A percentile compares a stretch with the other conserved stretches of the same genome.
Conservation (phyloP, 179 eudicot species). For the Camellia oleifera region DNA sequence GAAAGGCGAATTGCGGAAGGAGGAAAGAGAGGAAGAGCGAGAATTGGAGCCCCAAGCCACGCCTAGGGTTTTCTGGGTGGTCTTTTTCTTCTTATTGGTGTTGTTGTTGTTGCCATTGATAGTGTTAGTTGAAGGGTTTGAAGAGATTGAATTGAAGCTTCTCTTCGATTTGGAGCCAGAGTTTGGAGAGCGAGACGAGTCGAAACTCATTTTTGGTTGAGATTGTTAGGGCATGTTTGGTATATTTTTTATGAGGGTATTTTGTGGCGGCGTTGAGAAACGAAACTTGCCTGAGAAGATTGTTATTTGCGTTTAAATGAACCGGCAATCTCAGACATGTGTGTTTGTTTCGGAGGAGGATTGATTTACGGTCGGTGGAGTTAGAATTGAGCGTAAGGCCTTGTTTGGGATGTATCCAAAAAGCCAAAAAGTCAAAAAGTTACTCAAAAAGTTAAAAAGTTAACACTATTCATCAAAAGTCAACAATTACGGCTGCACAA, state of each 20-base stretch:
- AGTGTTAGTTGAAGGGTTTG: constrained; percentile 28
- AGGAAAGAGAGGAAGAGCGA: constrained; percentile 65
- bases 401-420: no score
- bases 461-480: no score
- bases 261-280: neutral
- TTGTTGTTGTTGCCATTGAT: constrained; percentile 14
- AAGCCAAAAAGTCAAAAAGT: no score
- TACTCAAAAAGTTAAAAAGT: no score
- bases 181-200: constrained; percentile 41
- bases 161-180: constrained; percentile 57
- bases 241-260: neutral
- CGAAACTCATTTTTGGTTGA: constrained; percentile 40
- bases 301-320: neutral
- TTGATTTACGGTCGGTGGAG: no score
- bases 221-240: neutral
- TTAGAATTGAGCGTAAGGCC: no score
- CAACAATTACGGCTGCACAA: no score
- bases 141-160: constrained; percentile 46
- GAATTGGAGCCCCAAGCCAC: constrained; percentile 86
- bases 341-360: no score
- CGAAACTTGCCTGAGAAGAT: neutral
- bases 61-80: constrained; percentile 88
- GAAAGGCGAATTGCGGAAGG: constrained; percentile 72
- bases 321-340: neutral
- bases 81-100: constrained; percentile 44